A percentile compares a stretch with the other conserved stretches of the same genome.
phyloP scores from a whole-genome alignment of 495 filamentous ascomycete genomes.

The Podospora sp. region DNA sequence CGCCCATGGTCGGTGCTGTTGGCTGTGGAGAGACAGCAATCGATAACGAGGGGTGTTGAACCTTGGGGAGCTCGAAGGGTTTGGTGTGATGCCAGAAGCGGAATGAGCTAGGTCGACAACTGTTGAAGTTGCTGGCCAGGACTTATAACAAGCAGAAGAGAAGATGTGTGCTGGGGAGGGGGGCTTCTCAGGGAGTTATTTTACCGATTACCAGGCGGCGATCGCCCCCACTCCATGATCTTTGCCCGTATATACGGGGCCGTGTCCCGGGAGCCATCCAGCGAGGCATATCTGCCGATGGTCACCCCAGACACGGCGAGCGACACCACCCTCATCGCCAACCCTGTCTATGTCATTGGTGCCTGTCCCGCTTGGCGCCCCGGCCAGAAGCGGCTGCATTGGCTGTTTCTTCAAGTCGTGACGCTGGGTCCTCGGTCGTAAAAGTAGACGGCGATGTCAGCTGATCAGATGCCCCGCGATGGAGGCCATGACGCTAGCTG shows the following conservation, averaged over 20 bases:
- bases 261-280: neutral
- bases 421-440: slow-evolving; percentile 17
- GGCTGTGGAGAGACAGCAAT: neutral
- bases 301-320: slow-evolving; percentile 13
- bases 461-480: neutral
- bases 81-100: neutral
- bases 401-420: neutral
- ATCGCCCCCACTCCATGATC: neutral
- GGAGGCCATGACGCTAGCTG: slow-evolving; percentile 3
- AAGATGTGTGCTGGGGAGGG: slow-evolving; percentile 13
- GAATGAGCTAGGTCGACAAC: slow-evolving; percentile 19
- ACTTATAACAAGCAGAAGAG: slow-evolving; percentile 16
- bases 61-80: neutral
- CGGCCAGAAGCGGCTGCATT: slow-evolving; percentile 15
- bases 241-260: slow-evolving; percentile 11
- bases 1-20: slow-evolving; percentile 27
- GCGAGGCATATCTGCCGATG: slow-evolving; percentile 18
- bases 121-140: slow-evolving; percentile 37
- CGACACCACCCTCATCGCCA: slow-evolving; percentile 13
- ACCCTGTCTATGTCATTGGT: slow-evolving; percentile 7
- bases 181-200: slow-evolving; percentile 5
- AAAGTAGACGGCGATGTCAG: slow-evolving; percentile 13
- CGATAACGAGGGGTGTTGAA: slow-evolving; percentile 15
- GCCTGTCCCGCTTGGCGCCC: neutral
- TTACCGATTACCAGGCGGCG: neutral